phyloP scores from a whole-genome alignment of 805 yeast species.

The Nakazawaea wyomingensis region DNA sequence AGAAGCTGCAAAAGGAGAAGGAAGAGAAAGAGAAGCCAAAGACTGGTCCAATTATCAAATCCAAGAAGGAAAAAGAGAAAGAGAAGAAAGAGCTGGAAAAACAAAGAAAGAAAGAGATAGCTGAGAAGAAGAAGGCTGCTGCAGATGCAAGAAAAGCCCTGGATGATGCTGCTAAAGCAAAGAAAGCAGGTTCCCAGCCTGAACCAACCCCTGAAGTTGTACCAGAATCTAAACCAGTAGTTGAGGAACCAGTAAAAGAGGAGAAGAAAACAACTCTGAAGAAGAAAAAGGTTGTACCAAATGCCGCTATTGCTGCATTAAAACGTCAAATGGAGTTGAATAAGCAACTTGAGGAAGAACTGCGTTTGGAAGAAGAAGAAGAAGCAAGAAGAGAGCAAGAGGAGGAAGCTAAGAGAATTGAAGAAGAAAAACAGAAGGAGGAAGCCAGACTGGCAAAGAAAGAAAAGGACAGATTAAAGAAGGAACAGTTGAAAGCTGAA shows the following conservation, averaged over 20 bases:
- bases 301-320: conserved; percentile 85
- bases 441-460: conserved; percentile 65
- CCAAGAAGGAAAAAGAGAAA: conserved; percentile 91
- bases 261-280: conserved; percentile 31
- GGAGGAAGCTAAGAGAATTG: conserved; percentile 44
- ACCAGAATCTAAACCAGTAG: conserved; percentile 20
- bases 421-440: conserved; percentile 60
- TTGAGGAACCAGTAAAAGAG: conserved; percentile 31
- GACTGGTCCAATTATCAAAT: conserved; percentile 67
- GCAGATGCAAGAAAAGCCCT: conserved; percentile 18
- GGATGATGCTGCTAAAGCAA: conserved; percentile 28
- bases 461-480: conserved; percentile 82
- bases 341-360: conserved; percentile 85
- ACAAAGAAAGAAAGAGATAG: conserved; percentile 84
- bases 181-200: conserved; percentile 30
- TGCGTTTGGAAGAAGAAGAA: conserved; percentile 64
- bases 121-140: conserved; percentile 75
- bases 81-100: conserved; percentile 93
- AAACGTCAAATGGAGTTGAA: conserved; percentile 84
- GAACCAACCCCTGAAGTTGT: conserved; percentile 30
- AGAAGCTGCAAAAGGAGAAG: conserved; percentile 65
- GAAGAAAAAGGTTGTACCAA: conserved; percentile 71
- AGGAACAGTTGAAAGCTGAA: conserved; percentile 90
- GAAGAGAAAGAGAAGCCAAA: conserved; percentile 49
- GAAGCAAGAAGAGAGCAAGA: conserved; percentile 46